Evolutionary conservation across 768 basidiomycete species (phyloP), one percentile per base, ranked within the genome.

Genomic region (Dacryopinax primogenitus): DNA sequence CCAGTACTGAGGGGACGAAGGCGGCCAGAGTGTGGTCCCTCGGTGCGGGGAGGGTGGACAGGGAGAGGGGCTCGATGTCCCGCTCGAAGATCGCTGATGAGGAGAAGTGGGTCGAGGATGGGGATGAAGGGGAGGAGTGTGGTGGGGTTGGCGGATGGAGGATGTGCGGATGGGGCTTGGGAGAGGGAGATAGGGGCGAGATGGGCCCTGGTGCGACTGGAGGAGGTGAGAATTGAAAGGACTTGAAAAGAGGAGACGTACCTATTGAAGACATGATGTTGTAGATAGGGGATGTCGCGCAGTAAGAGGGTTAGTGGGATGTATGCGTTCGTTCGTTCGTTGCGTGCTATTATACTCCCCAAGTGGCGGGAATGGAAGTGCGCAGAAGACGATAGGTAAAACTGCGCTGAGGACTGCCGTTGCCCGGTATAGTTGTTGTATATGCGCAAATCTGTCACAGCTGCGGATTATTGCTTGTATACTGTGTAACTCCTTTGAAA

Each of bases 51-150:
- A 70, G 70, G 23, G 36, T 39, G 1, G 70, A 68, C 12, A 66
- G 32, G 26, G 67, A 64, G 33, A 68, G 67, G 13, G 66, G 65
- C 69, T 92, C 91, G 68, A 94, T 91, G 73, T 94, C 91, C 35
- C 91, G 84, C 75, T 94, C 91, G 67, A 94, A 94, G 65, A 93
- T 94, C 36, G 91, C 90, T 0, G 90, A 92, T 0, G 88, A 89
- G 0, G 88, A 89, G 0, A 89, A 92, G 70, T 88, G 83, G 51
- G 51, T 58, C 26, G 26, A 28, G 3, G 13, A 28, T 13, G 51
- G 51, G 23, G 51, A 58, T 3, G 51, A 58, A 21, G 51, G 51
- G 26, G 51, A 58, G 51, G 51, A 58, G 30, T 58, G 51, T 13
- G 51, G 51, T 30, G 51, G 51, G 13, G 51, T 58, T 9, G 51